These are phyloP conservation scores for Teunomyces aglyptinius DNA, from an alignment of 805 yeast genomes.

Conservation along the genomic window DNA sequence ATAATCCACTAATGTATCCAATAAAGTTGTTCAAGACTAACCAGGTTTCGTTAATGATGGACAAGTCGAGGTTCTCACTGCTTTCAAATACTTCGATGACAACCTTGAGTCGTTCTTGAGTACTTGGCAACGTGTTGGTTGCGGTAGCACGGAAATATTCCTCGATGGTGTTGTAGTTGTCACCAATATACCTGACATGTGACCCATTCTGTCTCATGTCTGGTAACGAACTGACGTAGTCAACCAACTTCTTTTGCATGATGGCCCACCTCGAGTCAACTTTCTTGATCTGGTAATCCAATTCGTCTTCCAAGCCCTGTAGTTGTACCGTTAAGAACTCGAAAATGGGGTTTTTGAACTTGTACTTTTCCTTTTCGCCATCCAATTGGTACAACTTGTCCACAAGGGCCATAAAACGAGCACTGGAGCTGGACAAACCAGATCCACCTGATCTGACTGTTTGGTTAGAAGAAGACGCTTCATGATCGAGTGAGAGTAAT, in stretches of 20 bases:
- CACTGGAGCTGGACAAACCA: slow-evolving; percentile 14
- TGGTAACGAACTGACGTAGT: slow-evolving; percentile 33
- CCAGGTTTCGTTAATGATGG: slow-evolving; percentile 45
- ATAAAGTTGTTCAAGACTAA: slow-evolving; percentile 37
- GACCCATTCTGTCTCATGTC: slow-evolving; percentile 35
- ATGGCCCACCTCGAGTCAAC: slow-evolving; percentile 33
- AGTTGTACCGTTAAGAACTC: slow-evolving; percentile 37
- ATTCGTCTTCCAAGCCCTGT: slow-evolving; percentile 27
- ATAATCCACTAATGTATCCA: slow-evolving; percentile 30
- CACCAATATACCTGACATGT: slow-evolving; percentile 35
- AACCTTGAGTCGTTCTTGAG: slow-evolving; percentile 25
- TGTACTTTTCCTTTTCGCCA: slow-evolving; percentile 12
- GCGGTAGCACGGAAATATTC: slow-evolving; percentile 33
- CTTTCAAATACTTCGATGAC: slow-evolving; percentile 34
- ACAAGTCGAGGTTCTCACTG: slow-evolving; percentile 40
- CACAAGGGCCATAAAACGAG: slow-evolving; percentile 37
- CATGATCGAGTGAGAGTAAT: slow-evolving; percentile 38
- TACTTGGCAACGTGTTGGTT: slow-evolving; percentile 20
- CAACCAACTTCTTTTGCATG: slow-evolving; percentile 38
- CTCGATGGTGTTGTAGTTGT: slow-evolving; percentile 36
- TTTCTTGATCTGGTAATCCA: slow-evolving; percentile 35
- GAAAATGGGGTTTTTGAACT: slow-evolving; percentile 27
- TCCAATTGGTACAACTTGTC: slow-evolving; percentile 38
- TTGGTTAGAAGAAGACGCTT: slow-evolving; percentile 16
- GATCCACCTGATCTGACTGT: slow-evolving; percentile 7